These are phyloP conservation scores for Neurospora crassa DNA, from an alignment of 2,329 filamentous ascomycete genomes.

Conservation along the genomic window DNA sequence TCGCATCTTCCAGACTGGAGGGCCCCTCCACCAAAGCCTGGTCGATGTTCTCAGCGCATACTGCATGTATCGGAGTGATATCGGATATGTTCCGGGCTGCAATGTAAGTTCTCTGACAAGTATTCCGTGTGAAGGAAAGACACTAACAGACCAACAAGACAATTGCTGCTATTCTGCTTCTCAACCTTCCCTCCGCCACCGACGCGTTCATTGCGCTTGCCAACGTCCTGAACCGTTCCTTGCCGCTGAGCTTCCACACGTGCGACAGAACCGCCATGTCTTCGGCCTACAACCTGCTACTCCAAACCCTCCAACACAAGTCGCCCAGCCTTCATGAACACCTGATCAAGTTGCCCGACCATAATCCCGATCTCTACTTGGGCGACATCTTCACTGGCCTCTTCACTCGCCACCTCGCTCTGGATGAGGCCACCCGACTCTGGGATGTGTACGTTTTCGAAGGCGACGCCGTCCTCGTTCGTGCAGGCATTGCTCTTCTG, in stretches of 20 bases:
- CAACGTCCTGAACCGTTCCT: conserved; percentile 66
- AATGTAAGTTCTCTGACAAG: conserved; percentile 47
- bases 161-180: conserved; percentile 62
- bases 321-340: conserved; percentile 54
- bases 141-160: conserved; percentile 35
- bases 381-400: conserved; percentile 51
- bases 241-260: conserved; percentile 67
- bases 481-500: conserved; percentile 61
- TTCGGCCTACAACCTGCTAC: conserved; percentile 58
- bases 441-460: conserved; percentile 83
- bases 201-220: conserved; percentile 62
- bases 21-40: conserved; percentile 57
- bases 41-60: conserved; percentile 70
- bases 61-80: conserved; percentile 71
- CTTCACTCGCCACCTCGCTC: conserved; percentile 52
- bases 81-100: conserved; percentile 66
- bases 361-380: conserved; percentile 46
- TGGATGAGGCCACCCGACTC: conserved; percentile 62
- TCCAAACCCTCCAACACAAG: conserved; percentile 57
- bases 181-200: conserved; percentile 56
- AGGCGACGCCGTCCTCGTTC: conserved; percentile 61
- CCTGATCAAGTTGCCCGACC: conserved; percentile 40
- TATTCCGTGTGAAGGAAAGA: conserved; percentile 13
- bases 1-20: conserved; percentile 58
- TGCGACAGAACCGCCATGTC: conserved; percentile 58